Conservation (phyloP, 805 yeast genomes). For the Lipomyces orientalis region DNA sequence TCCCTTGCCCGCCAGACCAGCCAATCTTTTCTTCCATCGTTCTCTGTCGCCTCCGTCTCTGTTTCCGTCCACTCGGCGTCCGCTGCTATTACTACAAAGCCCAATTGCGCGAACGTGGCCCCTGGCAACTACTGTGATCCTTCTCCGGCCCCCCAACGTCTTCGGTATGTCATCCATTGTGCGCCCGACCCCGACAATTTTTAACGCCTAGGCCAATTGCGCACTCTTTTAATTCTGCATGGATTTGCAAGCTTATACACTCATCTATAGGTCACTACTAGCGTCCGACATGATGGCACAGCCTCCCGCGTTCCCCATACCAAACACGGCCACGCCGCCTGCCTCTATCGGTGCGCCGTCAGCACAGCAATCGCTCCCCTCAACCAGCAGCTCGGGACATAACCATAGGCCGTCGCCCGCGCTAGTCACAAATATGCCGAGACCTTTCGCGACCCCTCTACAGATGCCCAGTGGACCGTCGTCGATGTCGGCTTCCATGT, state of each 20-base stretch:
- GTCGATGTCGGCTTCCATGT: constrained; percentile 15
- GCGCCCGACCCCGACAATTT: neutral
- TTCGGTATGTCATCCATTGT: constrained; percentile 14
- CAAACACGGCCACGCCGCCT: constrained; percentile 7
- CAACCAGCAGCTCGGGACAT: neutral
- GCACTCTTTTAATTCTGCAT: neutral
- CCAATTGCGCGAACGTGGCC: constrained; percentile 24
- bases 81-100: constrained; percentile 24
- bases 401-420: neutral
- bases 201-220: neutral
- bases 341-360: constrained; percentile 2
- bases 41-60: constrained; percentile 23
- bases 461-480: constrained; percentile 15
- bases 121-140: constrained; percentile 27
- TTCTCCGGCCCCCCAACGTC: constrained; percentile 27
- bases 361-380: neutral
- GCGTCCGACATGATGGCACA: constrained; percentile 22
- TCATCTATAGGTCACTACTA: constrained; percentile 17
- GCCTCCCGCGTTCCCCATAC: constrained; percentile 14
- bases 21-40: constrained; percentile 7
- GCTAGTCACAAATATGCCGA: constrained; percentile 11
- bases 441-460: constrained; percentile 17
- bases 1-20: constrained; percentile 21
- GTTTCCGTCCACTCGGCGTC: constrained; percentile 27
- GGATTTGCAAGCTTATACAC: neutral